Base-by-base conservation (phyloP, 495 filamentous ascomycete species). In the Collariella sp. region DNA sequence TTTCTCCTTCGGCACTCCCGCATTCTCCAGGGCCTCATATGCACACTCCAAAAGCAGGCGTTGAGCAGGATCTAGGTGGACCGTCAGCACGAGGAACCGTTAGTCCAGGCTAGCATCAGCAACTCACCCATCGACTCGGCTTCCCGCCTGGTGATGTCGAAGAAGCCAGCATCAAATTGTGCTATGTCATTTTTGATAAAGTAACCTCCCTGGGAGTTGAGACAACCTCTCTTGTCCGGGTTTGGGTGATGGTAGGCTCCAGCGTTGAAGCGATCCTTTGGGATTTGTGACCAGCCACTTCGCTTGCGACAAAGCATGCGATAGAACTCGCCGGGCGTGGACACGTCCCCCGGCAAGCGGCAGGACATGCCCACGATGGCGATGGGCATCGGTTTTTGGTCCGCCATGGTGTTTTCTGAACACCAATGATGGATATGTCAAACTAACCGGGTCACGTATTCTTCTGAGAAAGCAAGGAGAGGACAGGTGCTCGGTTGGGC, bases 241-340 rank as follows among this genome's bases (percentile, higher is more conserved):
- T 72, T 70, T 4, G 82, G 84, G 57, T 91, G 86, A 22, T 81
- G 80, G 52, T 87, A 81, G 7, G 84, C 83, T 60, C 86, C 80
- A 18, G 64, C 60, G 54, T 68, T 72, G 73, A 87, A 93, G 24
- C 88, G 82, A 54, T 86, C 81, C 18, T 73, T 58, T 0, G 88
- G 88, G 46, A 86, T 67, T 52, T 68, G 61, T 5, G 62, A 67
- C 70, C 70, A 72, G 13, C 65, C 71, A 47, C 61, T 66, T n/a
- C 65, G 52, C 29, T 61, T 62, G 19, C 64, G 67, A 49, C 65
- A 61, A 5, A 79, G 60, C 64, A 79, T 62, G 2, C 76, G 66
- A 63, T 74, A 79, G 19, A 80, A 72, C 24, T 74, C 67, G 9
- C 62, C 61, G 2, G 69, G 64, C 22, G 59, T 67, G 22, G 69